These are phyloP conservation scores for Harrya chromipes DNA, from an alignment of 768 basidiomycete species.

Conservation along the genomic window DNA sequence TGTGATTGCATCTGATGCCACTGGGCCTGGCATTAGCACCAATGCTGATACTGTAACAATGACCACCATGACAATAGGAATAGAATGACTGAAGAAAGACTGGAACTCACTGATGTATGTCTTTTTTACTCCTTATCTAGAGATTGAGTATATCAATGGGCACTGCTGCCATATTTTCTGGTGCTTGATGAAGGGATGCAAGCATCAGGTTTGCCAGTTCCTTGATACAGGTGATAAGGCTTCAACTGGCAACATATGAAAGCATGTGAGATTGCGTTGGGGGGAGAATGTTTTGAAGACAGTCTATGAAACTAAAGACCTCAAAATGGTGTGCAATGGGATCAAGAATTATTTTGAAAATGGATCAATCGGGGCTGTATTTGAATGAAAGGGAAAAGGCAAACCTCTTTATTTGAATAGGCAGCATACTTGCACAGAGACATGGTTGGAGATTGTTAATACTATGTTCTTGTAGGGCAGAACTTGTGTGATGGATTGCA, in stretches of 20 bases:
- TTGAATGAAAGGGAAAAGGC: background rate
- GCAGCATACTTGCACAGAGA: background rate
- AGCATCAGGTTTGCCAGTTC: background rate
- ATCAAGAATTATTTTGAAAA: background rate
- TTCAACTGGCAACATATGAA: background rate
- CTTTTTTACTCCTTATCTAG: background rate
- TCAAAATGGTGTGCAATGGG: background rate
- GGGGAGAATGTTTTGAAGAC: background rate
- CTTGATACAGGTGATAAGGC: background rate
- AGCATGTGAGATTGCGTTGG: background rate
- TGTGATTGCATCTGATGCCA: no score
- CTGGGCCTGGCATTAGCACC: no score
- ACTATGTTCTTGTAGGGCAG: background rate
- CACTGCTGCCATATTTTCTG: background rate
- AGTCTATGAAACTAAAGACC: background rate
- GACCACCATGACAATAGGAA: no score
- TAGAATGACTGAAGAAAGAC: background rate
- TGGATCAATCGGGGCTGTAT: background rate
- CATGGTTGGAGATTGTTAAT: background rate
- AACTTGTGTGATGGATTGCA: background rate
- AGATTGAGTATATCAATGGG: background rate
- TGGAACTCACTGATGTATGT: background rate
- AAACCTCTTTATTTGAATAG: background rate
- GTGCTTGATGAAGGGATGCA: background rate
- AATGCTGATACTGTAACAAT: no score